phyloP scores from a whole-genome alignment of 768 basidiomycete species.

The Termitomyces sp. region DNA sequence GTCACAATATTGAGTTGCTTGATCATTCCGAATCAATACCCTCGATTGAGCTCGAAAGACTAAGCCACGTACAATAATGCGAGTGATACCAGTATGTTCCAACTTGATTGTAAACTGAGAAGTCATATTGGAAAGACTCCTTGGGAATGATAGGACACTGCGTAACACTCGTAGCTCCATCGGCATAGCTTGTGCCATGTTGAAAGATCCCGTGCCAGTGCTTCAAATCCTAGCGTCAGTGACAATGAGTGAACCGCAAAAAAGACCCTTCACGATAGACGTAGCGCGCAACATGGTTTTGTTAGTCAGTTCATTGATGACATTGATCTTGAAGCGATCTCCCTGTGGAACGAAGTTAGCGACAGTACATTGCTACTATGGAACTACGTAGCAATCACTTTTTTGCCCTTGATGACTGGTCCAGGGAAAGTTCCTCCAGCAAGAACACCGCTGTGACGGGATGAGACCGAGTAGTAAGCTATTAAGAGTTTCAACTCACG shows the following conservation, averaged over 20 bases:
- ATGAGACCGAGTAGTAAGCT: background rate
- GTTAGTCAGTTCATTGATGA: slow-evolving; percentile 1
- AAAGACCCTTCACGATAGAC: background rate
- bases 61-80: background rate
- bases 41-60: background rate
- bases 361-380: background rate
- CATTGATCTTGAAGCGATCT: slow-evolving; percentile 7
- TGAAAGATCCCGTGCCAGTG: slow-evolving; percentile 7
- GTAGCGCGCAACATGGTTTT: slow-evolving; percentile 1
- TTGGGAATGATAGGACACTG: slow-evolving; percentile 6
- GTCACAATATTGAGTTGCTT: slow-evolving; percentile 5
- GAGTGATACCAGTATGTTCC: slow-evolving; percentile 8
- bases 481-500: background rate
- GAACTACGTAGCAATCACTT: background rate
- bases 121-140: slow-evolving; percentile 1
- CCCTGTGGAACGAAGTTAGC: background rate
- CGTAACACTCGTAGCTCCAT: slow-evolving; percentile 1
- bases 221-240: background rate
- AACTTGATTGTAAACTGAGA: background rate
- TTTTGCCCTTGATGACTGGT: slow-evolving; percentile 1
- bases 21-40: background rate
- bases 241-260: background rate
- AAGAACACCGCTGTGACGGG: background rate
- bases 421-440: background rate
- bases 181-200: slow-evolving; percentile 1